A percentile compares a stretch with the other conserved stretches of the same genome.
Conservation (phyloP, 2,329 filamentous ascomycete genomes). For the Pseudogymnoascus sp. region DNA sequence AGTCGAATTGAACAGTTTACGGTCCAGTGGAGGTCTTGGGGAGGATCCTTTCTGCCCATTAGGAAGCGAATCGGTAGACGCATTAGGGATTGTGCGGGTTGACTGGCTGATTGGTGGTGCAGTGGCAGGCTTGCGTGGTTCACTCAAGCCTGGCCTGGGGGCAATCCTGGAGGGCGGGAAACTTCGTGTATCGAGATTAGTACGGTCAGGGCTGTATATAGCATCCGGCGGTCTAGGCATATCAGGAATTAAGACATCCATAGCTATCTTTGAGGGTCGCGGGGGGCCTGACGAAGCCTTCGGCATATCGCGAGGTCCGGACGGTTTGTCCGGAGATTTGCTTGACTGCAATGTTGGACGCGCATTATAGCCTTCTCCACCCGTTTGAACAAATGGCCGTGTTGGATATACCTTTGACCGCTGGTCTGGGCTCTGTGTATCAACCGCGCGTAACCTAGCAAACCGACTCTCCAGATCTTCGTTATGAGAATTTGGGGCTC, state of each 20-base stretch:
- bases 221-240: conserved; percentile 30
- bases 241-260: conserved; percentile 22
- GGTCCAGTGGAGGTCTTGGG: not conserved
- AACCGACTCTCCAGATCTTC: conserved; percentile 50
- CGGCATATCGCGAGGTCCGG: conserved; percentile 26
- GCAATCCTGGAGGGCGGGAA: not conserved
- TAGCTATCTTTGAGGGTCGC: conserved; percentile 16
- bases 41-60: not conserved
- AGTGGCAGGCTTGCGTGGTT: not conserved
- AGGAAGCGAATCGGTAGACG: not conserved
- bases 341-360: not conserved
- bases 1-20: conserved; percentile 14
- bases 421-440: not conserved
- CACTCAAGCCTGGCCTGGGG: not conserved
- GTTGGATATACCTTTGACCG: not conserved
- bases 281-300: conserved; percentile 18
- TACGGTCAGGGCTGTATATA: conserved; percentile 28
- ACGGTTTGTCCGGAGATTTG: conserved; percentile 10
- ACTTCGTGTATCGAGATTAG: conserved; percentile 2
- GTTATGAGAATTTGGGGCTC: conserved; percentile 23
- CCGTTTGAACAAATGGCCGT: not conserved
- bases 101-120: not conserved
- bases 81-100: not conserved
- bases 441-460: conserved; percentile 36
- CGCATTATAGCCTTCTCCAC: not conserved